Conservation (phyloP, 2,329 filamentous ascomycete genomes). For the Plectosphaerella plurivora region DNA sequence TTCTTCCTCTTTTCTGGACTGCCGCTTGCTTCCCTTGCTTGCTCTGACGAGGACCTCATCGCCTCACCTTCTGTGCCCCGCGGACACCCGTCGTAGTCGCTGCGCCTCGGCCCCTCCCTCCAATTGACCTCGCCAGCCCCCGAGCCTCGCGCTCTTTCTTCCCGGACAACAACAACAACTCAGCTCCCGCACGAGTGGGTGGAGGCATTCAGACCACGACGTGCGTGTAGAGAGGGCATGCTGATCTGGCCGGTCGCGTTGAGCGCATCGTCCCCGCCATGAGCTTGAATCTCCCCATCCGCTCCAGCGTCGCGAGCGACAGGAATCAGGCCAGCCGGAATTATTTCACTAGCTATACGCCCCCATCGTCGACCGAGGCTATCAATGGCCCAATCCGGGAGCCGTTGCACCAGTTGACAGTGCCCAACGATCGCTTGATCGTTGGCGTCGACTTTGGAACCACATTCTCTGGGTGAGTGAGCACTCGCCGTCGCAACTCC, state of each 20-base stretch:
- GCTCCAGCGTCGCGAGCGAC: conserved; percentile 38
- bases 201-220: too few species aligned
- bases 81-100: too few species aligned
- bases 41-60: not conserved
- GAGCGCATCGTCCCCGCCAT: conserved; percentile 23
- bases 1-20: too few species aligned
- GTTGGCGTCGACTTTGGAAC: conserved; percentile 81
- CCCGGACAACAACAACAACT: not conserved
- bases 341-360: conserved; percentile 52
- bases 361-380: conserved; percentile 54
- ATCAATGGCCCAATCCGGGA: conserved; percentile 59
- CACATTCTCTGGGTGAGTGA: conserved; percentile 55
- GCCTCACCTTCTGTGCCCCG: not conserved
- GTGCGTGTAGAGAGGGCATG: not conserved
- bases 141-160: not conserved
- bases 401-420: conserved; percentile 45
- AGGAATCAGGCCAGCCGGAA: conserved; percentile 52
- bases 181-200: too few species aligned
- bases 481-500: not conserved
- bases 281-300: conserved; percentile 48
- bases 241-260: not conserved
- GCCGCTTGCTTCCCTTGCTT: not conserved
- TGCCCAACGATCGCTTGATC: conserved; percentile 60
- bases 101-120: not conserved
- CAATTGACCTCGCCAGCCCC: not conserved